Base-by-base conservation (phyloP, 139 green algal species). In the Edaphochlamys debaryana region DNA sequence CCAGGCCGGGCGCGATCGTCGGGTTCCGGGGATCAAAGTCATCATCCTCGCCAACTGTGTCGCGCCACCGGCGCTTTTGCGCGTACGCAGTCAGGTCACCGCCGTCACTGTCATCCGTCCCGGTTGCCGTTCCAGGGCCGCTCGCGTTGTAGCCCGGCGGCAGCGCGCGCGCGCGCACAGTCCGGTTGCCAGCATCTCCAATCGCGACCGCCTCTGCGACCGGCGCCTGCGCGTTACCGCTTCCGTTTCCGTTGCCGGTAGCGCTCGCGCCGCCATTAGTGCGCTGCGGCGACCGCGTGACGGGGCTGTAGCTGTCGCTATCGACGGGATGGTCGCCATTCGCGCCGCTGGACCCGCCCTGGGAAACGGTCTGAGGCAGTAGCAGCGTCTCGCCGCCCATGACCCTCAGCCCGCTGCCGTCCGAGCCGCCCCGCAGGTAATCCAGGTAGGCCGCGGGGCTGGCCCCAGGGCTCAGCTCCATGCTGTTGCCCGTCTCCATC, bases 271-370 rank as follows among this genome's bases (percentile, higher is more conserved):
- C 50, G 50, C 20, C 50, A 17, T 58, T 58, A 19, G n/a, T n/a
- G n/a, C n/a, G 50, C 50, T 58, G 50, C 50, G 6, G 50, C 50
- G 7, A 58, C 8, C 50, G 50, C 50, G 7, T 8, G 5, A 69
- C 41, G 67, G 67, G 27, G 72, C 72, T 79, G 72, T 79, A 79
- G 72, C 72, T 79, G 54, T 79, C 72, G 5, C 42, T 66, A 32
- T 79, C 70, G 3, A 79, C 11, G 19, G 48, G 45, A 5, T 64
- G 45, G 29, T 19, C n/a, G 40, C 20, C 20, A 4, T 22, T 13
- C 29, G 25, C 25, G 27, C 23, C 37, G 69, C 69, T 62, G 29
- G 41, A 62, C 15, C 69, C 69, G 29, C 32, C 45, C 30, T 22
- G 7, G 27, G 69, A 22, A 3, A 22, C 50, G 7, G 50, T 58